Percentiles rank a stretch among this genome's conserved stretches.
Conservation (phyloP, 1,284 basidiomycete species). For the Heterobasidion occidentale region DNA sequence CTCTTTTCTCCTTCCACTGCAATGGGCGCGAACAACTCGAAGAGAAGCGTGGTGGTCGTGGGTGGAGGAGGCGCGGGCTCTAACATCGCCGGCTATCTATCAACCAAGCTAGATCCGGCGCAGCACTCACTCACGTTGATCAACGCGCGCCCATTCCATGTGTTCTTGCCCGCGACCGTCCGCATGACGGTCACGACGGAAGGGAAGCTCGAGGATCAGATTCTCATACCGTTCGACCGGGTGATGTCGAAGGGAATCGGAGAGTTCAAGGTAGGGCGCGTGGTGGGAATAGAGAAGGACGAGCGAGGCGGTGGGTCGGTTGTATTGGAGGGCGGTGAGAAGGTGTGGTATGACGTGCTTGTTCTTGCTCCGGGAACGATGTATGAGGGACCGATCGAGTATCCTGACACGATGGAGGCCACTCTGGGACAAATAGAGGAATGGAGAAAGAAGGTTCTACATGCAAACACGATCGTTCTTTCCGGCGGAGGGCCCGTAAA, state of each 20-base stretch:
- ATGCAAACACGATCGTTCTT: constrained; percentile 42
- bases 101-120: not conserved
- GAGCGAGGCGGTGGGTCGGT: not conserved
- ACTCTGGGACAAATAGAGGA: constrained; percentile 27
- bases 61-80: not conserved
- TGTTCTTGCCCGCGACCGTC: not conserved
- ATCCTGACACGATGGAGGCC: constrained; percentile 30
- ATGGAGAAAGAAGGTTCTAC: constrained; percentile 24
- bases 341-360: constrained; percentile 1
- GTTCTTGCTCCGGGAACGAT: constrained; percentile 42
- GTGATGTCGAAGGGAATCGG: constrained; percentile 1
- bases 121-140: not conserved
- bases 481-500: constrained; percentile 57
- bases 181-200: not conserved
- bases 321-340: not conserved
- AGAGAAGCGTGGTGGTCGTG: not conserved
- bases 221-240: not conserved
- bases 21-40: not conserved
- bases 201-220: not conserved
- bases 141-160: constrained; percentile 1
- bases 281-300: not conserved
- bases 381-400: constrained; percentile 40
- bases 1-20: not conserved
- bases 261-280: not conserved
- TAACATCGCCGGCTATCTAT: not conserved